Evolutionary conservation across 1,284 basidiomycete genomes (phyloP).

Genomic region (Ustilago hordei): DNA sequence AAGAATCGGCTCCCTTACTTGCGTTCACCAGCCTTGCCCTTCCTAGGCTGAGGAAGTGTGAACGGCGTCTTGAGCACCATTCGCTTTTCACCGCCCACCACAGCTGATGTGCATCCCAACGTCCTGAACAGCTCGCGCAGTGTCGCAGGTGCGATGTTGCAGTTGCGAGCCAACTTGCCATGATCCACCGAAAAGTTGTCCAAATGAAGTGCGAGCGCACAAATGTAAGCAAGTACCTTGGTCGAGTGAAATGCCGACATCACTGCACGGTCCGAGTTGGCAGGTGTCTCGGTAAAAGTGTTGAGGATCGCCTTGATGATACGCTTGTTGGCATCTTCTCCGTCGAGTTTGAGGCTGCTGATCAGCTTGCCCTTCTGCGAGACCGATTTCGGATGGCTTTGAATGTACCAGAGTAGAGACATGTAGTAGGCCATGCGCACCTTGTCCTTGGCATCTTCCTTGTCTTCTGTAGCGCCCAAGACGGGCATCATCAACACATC

Average conservation of each 20-base stretch:
- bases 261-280: slow-evolving; percentile 36
- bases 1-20: slow-evolving; percentile 9
- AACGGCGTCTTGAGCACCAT: slow-evolving; percentile 58
- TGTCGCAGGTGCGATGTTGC: slow-evolving; percentile 35
- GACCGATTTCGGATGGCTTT: slow-evolving; percentile 40
- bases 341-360: slow-evolving; percentile 37
- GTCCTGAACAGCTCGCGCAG: slow-evolving; percentile 53
- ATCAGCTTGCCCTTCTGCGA: slow-evolving; percentile 37
- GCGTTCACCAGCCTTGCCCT: slow-evolving; percentile 41
- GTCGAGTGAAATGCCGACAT: slow-evolving; percentile 59
- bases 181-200: slow-evolving; percentile 63
- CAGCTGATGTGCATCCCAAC: slow-evolving; percentile 51
- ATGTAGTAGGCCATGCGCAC: slow-evolving; percentile 53
- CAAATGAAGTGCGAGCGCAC: slow-evolving; percentile 62
- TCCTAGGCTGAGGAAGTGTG: slow-evolving; percentile 46
- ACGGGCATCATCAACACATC: slow-evolving; percentile 47
- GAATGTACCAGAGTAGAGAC: slow-evolving; percentile 42
- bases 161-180: slow-evolving; percentile 40
- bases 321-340: slow-evolving; percentile 45
- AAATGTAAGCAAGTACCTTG: slow-evolving; percentile 59
- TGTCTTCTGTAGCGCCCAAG: slow-evolving; percentile 46
- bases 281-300: slow-evolving; percentile 40
- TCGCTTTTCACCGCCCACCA: slow-evolving; percentile 49
- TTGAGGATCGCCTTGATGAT: slow-evolving; percentile 35
- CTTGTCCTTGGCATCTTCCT: slow-evolving; percentile 47